Base-by-base conservation (phyloP, 2,329 filamentous ascomycete species). In the Ceratocystiopsis brevicomis region DNA sequence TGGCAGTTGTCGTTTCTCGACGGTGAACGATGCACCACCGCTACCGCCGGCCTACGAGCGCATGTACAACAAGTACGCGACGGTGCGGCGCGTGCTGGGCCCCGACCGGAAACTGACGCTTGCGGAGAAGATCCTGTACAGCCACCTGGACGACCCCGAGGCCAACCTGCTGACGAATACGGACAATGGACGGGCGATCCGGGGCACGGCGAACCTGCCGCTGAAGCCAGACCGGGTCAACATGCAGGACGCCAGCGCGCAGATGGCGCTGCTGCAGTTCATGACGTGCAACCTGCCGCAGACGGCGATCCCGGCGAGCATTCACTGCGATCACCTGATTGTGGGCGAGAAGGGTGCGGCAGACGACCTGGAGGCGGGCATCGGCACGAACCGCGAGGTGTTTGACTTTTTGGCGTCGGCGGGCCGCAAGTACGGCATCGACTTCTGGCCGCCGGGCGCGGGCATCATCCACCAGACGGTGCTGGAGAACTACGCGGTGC, bases 271-370 rank as follows among this genome's bases (percentile, higher is more conserved):
- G 50, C 67, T 98, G 53, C 90, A 98, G 63, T 98, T 98, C 70
- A 98, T 98, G 88, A 84, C 83, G 25, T 98, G 90, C 61, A 83
- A 85, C 44, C 71, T 98, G 43, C 81, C 81, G 25, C 76, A 76
- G 47, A 94, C 90, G 2, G 87, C 87, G 11, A 88, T 98, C 41
- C 90, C 90, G 12, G 88, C 90, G 40, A 95, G 87, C 60, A 95
- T 96, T 53, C 90, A 98, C 66, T 98, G 90, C 63, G 90, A 98
- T 65, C 90, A 98, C 61, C 79, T 98, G 77, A 96, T 98, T 63
- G 88, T 96, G 30, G 90, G 88, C 45, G 80, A 92, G 62, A 81
- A 78, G 57, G 90, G 90, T 46, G 90, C 88, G 34, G 79, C 88
- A 54, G 73, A 76, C 19, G 90, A 98, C 63, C 64, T 98, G 48